These are phyloP conservation scores for Vigna reflexopilosa DNA, from an alignment of 306 rosid species.

Conservation along the genomic window DNA sequence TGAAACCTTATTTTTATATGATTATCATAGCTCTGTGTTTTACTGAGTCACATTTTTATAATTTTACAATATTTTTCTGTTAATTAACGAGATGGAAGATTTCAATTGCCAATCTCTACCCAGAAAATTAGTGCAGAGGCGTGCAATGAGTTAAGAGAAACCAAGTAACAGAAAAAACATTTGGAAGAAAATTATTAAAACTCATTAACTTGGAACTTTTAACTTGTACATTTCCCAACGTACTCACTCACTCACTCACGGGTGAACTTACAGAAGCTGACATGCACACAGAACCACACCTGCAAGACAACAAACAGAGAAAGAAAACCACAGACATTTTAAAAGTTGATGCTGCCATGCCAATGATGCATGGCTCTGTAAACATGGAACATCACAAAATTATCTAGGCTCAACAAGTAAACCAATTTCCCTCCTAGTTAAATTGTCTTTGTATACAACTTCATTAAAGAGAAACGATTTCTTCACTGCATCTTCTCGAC, in stretches of 20 bases:
- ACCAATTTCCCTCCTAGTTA: conserved; percentile 12
- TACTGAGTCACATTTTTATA: too few species aligned
- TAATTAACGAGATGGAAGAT: background rate
- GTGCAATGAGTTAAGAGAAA: background rate
- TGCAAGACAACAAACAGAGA: conserved; percentile 39
- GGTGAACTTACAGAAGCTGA: conserved; percentile 38
- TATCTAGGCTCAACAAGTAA: background rate
- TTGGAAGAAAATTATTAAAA: conserved; percentile 12
- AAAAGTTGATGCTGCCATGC: background rate
- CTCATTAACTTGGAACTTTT: background rate
- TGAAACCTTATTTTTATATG: too few species aligned
- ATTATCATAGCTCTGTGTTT: too few species aligned
- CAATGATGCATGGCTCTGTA: conserved; percentile 16
- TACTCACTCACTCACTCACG: conserved; percentile 54
- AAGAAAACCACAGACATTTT: background rate
- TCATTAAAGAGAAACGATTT: conserved; percentile 32
- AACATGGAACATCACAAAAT: conserved; percentile 1
- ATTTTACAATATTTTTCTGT: background rate
- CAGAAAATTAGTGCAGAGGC: background rate
- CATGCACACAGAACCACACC: conserved; percentile 39
- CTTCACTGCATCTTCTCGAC: conserved; percentile 37
- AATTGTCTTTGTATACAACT: conserved; percentile 38
- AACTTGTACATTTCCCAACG: conserved; percentile 40
- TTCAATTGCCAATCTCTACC: background rate
- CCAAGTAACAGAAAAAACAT: background rate